Base-by-base conservation (phyloP, 306 rosid species). In the Neltuma alba region DNA sequence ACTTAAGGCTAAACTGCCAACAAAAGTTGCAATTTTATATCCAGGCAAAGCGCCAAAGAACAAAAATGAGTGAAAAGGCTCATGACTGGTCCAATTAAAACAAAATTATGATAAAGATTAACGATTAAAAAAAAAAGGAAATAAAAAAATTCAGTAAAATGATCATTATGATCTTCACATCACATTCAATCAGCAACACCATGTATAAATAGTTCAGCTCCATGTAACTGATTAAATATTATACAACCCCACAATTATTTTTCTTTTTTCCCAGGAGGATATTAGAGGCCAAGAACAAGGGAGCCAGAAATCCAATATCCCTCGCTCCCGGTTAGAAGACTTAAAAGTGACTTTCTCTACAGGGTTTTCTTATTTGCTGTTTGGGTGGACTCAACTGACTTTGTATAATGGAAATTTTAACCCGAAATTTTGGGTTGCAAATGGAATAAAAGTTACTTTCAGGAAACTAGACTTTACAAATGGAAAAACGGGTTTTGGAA, bases 161-260 rank as follows among this genome's bases (percentile, higher is more conserved):
- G 62, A 2, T 31, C 44, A 42, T 36, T 78, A 37, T 58, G 45
- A 68, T 34, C 42, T 47, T 62, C 66, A 57, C 72, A 31, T 36
- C 77, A 28, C 54, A 60, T 14, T 76, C 60, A 75, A 40, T 42
- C 73, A 37, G 54, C 42, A 70, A 15, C n/a, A n/a, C 28, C 25
- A 20, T 21, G 14, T 8, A 3, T 8, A 54, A 34, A 25, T 15
- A 65, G 9, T 34, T 63, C 13, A 65, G 2, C 9, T 20, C 28
- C 1, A 20, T 3, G 45, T 44, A n/a, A 37, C 16, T 10, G 5
- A 37, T 66, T 21, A 37, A 21, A 12, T n/a, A 21, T 20, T 68
- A 18, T 41, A 7, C 54, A 40, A 68, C 25, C 36, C 52, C 52
- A 10, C 7, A 36, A 54, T 6, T 41, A 62, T 34, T 13, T 36